Base-by-base conservation (phyloP, 768 basidiomycete genomes). In the Lactarius akahatsu region DNA sequence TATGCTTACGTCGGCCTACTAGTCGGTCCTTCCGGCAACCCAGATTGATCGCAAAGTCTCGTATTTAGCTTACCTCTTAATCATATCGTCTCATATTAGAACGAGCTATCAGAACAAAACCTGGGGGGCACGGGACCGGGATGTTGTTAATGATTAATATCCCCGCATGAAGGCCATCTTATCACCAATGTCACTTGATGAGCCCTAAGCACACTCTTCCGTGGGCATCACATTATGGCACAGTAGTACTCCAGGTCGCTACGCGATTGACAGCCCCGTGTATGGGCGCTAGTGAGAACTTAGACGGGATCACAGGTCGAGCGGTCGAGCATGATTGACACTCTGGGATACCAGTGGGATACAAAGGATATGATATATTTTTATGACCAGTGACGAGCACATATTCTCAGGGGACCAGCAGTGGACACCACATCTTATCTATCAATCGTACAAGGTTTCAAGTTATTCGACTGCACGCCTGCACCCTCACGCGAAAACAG, bases 1-100 rank as follows among this genome's bases (percentile, higher is more conserved):
- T 9, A 52, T 52, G 50, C 30, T 28, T 9, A 52, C 26, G 50
- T 52, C 26, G 13, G 5, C 23, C 5, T 52, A 26, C 43, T n/a
- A 3, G 20, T 45, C 43, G 3, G 43, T 43, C 20, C 13, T 50
- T 23, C 11, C 26, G 50, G 23, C 13, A 2, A 26, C 50, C 23
- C 23, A 23, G 23, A 50, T 50, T 45, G 56, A 36, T 16, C 26
- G 45, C 50, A 47, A 57, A 55, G 62, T 63, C 20, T 57, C 45
- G 3, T 16, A 20, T 47, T 45, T 43, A 26, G 11, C 13, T 26
- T 2, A 28, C 23, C 26, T 34, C 26, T 52, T 28, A 36, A n/a
- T n/a, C 15, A 52, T 9, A 13, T 10, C 43, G 32, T 23, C 45
- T 50, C 10, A 23, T 55, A 10, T 13, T 16, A 36, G 23, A 43